These are phyloP conservation scores for Gymnopilus junonius DNA, from an alignment of 768 basidiomycete species.

Conservation along the genomic window DNA sequence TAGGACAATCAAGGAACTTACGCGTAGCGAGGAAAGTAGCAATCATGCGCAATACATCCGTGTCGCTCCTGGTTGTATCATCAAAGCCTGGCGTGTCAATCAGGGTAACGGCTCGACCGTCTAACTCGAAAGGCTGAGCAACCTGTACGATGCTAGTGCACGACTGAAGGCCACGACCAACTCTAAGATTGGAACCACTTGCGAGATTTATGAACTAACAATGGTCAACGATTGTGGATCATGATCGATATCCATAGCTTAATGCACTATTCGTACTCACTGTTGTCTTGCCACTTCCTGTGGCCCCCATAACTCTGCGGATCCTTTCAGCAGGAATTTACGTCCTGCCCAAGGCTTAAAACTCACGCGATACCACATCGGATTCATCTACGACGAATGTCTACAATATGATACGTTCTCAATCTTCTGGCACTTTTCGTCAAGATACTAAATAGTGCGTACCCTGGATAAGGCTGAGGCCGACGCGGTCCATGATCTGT, in stretches of 20 bases:
- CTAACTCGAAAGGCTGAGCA: conserved; percentile 43
- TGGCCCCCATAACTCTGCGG: conserved; percentile 39
- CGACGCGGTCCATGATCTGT: not conserved
- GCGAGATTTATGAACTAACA: conserved; percentile 55
- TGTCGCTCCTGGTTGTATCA: conserved; percentile 50
- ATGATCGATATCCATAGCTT: not conserved
- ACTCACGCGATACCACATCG: conserved; percentile 3
- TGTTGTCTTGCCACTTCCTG: conserved; percentile 42
- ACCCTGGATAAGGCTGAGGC: not conserved
- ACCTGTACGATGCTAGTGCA: conserved; percentile 51
- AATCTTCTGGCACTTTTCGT: not conserved
- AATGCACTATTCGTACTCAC: conserved; percentile 17
- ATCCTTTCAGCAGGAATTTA: not conserved
- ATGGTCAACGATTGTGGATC: not conserved
- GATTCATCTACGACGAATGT: not conserved
- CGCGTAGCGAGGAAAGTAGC: conserved; percentile 40
- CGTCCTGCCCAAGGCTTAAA: not conserved
- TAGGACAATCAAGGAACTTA: conserved; percentile 16
- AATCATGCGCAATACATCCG: conserved; percentile 52
- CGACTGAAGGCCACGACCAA: conserved; percentile 50
- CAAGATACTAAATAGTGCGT: not conserved
- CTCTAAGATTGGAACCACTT: conserved; percentile 48
- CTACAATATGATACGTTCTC: not conserved
- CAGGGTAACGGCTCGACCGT: conserved; percentile 44
- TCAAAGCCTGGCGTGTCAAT: conserved; percentile 68